Base-by-base conservation (phyloP, 352 stramenopile species). In the Thalassiosira livingstoniorum region DNA sequence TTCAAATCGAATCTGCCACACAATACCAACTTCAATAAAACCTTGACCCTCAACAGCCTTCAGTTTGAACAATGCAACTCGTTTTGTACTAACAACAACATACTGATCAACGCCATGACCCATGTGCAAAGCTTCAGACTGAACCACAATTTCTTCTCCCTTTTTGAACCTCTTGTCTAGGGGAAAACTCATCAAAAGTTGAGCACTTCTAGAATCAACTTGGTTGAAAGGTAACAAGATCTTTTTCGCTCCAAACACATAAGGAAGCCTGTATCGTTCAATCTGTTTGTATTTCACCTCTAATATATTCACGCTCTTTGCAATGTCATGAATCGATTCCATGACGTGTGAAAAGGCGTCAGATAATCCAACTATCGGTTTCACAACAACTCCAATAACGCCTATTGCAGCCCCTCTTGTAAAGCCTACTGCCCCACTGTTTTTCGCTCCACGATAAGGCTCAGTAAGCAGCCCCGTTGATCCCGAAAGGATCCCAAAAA, bases 281-380 rank as follows among this genome's bases (percentile, higher is more conserved):
- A 86, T 82, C 7, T 85, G 74, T 65, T 93, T 87, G 60, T 86
- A 89, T 31, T 90, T 89, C 34, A 75, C 76, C 57, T 95, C 92
- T 2, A 94, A 71, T 27, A 95, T 35, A 85, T 94, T 95, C 1
- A 92, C 87, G 53, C 84, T 90, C 55, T 91, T 93, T 2, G 92
- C 92, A 47, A 95, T 85, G 58, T 95, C 90, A 55, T 94, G 84
- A 61, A 95, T 81, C n/a, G 79, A 90, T 35, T 88, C 89, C 55
- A 86, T 90, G 11, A 92, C 78, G 81, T 95, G 92, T 61, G 86
- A 63, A 76, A 94, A 90, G 13, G 89, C 89, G 86, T 95, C 92
- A 47, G 89, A 82, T 23, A 95, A 57, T 34, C 92, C 92, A 74
- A 94, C 90, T 34, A 92, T 64, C 53, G 92, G 90, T 61, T 94